Evolutionary conservation across 75 land plant genomes (phyloP).

Genomic region (Isoetes taiwanensis): DNA sequence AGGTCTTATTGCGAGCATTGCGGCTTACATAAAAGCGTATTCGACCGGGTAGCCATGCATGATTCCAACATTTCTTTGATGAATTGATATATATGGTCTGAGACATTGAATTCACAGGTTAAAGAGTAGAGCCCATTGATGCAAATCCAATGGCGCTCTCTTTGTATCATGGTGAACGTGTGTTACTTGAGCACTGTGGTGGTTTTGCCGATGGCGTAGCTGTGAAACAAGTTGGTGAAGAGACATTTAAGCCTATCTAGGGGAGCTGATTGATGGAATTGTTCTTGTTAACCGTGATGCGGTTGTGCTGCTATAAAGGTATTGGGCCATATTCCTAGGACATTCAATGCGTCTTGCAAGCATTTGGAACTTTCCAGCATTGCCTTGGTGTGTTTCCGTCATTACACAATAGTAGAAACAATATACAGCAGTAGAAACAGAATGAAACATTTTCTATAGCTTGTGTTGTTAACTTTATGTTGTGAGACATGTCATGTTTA

Average conservation of each 20-base stretch:
- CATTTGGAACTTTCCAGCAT: background rate
- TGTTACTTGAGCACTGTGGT: conserved; percentile 48
- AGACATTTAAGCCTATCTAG: conserved; percentile 49
- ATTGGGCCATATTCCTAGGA: background rate
- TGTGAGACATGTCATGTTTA: too few relatives aligned
- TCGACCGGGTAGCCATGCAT: conserved; percentile 37
- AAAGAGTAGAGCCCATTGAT: conserved; percentile 59
- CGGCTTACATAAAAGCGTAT: conserved; percentile 56
- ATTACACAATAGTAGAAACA: too few relatives aligned
- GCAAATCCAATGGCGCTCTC: conserved; percentile 75
- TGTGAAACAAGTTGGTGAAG: conserved; percentile 63
- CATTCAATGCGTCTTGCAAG: too few relatives aligned
- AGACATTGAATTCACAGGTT: background rate
- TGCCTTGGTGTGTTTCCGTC: too few relatives aligned
- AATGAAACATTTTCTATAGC: too few relatives aligned
- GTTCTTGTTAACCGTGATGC: conserved; percentile 71
- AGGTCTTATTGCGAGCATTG: conserved; percentile 72
- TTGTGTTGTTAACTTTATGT: too few relatives aligned
- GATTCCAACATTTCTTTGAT: too few relatives aligned
- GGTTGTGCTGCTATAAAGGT: conserved; percentile 84
- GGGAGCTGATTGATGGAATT: conserved; percentile 48
- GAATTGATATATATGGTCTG: conserved; percentile 46
- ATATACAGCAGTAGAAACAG: too few relatives aligned
- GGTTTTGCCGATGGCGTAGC: conserved; percentile 76
- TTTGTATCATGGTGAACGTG: conserved; percentile 44